Conservation (phyloP, 1,284 basidiomycete species). For the Malassezia sympodialis region DNA sequence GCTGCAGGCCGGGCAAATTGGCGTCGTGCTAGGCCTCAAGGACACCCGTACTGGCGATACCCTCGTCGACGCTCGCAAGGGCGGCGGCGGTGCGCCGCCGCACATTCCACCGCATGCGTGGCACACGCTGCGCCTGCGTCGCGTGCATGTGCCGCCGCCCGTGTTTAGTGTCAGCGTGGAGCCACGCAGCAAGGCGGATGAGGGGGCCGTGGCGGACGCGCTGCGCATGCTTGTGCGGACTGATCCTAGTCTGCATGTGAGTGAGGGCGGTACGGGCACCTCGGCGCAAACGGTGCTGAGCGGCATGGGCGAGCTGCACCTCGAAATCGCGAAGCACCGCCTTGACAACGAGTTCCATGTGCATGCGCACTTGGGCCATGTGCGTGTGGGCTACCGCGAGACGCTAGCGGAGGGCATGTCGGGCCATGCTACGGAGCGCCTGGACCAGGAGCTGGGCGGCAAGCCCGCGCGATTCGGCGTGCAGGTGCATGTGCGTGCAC, state of each 20-base stretch:
- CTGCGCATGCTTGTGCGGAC: constrained; percentile 66
- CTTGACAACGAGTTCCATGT: constrained; percentile 69
- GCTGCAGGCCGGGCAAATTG: constrained; percentile 70
- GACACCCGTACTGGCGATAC: constrained; percentile 82
- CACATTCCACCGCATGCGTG: constrained; percentile 10
- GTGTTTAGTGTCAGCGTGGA: constrained; percentile 53
- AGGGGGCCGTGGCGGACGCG: constrained; percentile 65
- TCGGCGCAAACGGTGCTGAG: constrained; percentile 67
- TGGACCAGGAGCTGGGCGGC: constrained; percentile 37
- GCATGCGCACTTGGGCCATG: constrained; percentile 64
- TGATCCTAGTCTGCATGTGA: constrained; percentile 67
- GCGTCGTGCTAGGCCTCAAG: constrained; percentile 70
- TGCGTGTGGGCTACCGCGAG: constrained; percentile 72
- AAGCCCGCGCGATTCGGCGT: constrained; percentile 29
- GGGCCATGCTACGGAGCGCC: constrained; percentile 18
- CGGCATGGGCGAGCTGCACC: constrained; percentile 71
- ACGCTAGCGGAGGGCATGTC: constrained; percentile 52
- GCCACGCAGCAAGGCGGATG: constrained; percentile 52
- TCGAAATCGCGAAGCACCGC: constrained; percentile 73
- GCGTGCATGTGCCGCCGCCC: constrained; percentile 70
- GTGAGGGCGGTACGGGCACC: constrained; percentile 20
- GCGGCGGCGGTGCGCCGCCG: constrained; percentile 19
- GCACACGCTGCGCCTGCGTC: constrained; percentile 52
- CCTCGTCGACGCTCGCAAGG: constrained; percentile 49
- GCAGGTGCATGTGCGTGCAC: constrained; percentile 19